Evolutionary conservation across 345 rosid species (phyloP), one percentile per base, ranked within the genome.

Genomic region (Pistacia integerrima): DNA sequence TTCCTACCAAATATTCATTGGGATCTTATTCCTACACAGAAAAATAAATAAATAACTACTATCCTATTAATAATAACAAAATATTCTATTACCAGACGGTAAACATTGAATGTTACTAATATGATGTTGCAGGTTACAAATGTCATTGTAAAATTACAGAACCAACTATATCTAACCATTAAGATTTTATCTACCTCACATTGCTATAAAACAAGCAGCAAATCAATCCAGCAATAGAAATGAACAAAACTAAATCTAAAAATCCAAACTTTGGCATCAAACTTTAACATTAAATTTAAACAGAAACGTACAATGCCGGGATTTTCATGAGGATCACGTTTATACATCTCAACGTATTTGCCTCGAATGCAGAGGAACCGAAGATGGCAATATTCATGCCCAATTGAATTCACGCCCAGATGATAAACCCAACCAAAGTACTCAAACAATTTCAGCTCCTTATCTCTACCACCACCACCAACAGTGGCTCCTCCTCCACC

Each of bases 391-490:
- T 84, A 93, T 80, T 93, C 91, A 48, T 82, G 97, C 0, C 98
- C 98, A 36, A 96, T 96, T 52, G 94, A 82, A 78, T 92, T 96
- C 33, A 85, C 81, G 13, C 99, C 98, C 64, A 96, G 65, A 84
- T 96, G 99, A 84, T 88, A 92, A 36, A 92, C 92, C 92, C 89
- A 84, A 0, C 99, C 98, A 68, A 80, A 95, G 83, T 82, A 95
- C 83, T 87, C 92, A 55, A 82, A 86, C 38, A 38, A 51, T 64
- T 78, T 81, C 11, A 77, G 81, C 11, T 82, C 83, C 14, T 36
- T 70, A 22, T 77, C 70, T 25, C 81, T 20, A 33, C 61, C 73
- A 61, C 80, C 20, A 52, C 64, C 68, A 8, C 72, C 71, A 13
- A 4, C 41, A 7, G 5, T 38, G 5, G 11, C 64, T 2, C 33